A percentile compares a stretch with the other conserved stretches of the same genome.
phyloP scores from a whole-genome alignment of 768 basidiomycete genomes.

The Leccinum uliginosum region DNA sequence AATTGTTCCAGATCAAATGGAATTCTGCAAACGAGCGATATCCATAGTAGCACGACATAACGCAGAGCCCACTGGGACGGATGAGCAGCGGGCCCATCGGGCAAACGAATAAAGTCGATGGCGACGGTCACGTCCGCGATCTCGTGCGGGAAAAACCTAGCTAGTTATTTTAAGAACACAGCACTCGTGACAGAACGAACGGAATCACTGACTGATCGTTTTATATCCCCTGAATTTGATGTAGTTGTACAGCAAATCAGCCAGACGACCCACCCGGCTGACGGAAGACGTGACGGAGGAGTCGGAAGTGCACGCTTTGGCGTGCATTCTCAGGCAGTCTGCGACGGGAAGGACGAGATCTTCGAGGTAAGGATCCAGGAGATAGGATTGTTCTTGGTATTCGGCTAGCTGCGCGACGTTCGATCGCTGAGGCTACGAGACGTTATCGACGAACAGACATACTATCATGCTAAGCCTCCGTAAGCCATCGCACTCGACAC shows the following conservation, averaged over 20 bases:
- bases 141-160: slow-evolving; percentile 92
- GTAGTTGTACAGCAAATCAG: slow-evolving; percentile 69
- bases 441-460: slow-evolving; percentile 25
- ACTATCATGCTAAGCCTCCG: slow-evolving; percentile 50
- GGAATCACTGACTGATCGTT: slow-evolving; percentile 67
- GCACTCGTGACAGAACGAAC: background rate
- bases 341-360: slow-evolving; percentile 73
- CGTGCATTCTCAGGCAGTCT: slow-evolving; percentile 52
- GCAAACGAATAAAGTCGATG: slow-evolving; percentile 55
- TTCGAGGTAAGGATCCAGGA: slow-evolving; percentile 88
- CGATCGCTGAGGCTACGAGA: slow-evolving; percentile 1
- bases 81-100: slow-evolving; percentile 39
- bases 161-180: slow-evolving; percentile 41
- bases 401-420: slow-evolving; percentile 58
- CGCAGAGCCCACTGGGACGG: slow-evolving; percentile 71
- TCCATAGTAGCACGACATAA: slow-evolving; percentile 84
- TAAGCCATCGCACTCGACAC: slow-evolving; percentile 37
- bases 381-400: slow-evolving; percentile 91
- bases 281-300: slow-evolving; percentile 26
- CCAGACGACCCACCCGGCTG: slow-evolving; percentile 47
- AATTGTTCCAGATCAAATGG: slow-evolving; percentile 90
- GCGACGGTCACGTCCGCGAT: slow-evolving; percentile 76
- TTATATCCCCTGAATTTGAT: slow-evolving; percentile 90
- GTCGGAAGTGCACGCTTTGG: slow-evolving; percentile 37
- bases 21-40: slow-evolving; percentile 90